These are phyloP conservation scores for Rhizophagus clarus DNA, from an alignment of 192 early-diverging fungal species.

Conservation along the genomic window DNA sequence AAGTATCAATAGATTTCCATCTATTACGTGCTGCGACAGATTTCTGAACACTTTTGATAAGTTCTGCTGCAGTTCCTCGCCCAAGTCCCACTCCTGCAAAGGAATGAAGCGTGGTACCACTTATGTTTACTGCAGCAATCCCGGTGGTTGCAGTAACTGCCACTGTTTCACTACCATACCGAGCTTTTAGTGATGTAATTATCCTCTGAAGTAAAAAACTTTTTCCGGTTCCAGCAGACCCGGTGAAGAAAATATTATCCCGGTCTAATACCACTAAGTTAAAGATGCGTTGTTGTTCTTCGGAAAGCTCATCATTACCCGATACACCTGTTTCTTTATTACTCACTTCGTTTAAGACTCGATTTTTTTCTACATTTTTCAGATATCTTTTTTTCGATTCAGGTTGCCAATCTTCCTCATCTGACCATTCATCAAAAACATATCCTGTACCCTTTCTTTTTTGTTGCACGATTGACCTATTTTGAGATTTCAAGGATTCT, in stretches of 20 bases:
- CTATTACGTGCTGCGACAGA: constrained; percentile 43
- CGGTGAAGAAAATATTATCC: constrained; percentile 60
- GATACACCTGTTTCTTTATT: not conserved
- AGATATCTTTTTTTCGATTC: not conserved
- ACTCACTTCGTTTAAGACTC: not conserved
- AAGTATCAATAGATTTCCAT: constrained; percentile 62
- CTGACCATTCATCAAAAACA: not conserved
- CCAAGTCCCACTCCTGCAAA: constrained; percentile 71
- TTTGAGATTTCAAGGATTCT: not conserved
- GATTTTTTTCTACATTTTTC: not conserved
- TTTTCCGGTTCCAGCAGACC: constrained; percentile 52
- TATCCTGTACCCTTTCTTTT: not conserved
- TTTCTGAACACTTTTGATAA: constrained; percentile 38
- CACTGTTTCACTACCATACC: constrained; percentile 38
- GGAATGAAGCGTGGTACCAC: constrained; percentile 58
- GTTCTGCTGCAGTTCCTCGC: constrained; percentile 30
- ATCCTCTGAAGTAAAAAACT: constrained; percentile 38
- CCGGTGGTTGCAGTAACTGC: constrained; percentile 61
- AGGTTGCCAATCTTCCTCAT: not conserved
- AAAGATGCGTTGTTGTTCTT: constrained; percentile 35
- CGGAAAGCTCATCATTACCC: constrained; percentile 1
- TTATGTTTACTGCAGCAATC: constrained; percentile 63
- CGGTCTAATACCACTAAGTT: constrained; percentile 40
- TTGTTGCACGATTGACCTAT: not conserved
- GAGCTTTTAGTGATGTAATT: constrained; percentile 37